Evolutionary conservation across 352 stramenopile genomes (phyloP).

Genomic region (Phytophthora melonis): DNA sequence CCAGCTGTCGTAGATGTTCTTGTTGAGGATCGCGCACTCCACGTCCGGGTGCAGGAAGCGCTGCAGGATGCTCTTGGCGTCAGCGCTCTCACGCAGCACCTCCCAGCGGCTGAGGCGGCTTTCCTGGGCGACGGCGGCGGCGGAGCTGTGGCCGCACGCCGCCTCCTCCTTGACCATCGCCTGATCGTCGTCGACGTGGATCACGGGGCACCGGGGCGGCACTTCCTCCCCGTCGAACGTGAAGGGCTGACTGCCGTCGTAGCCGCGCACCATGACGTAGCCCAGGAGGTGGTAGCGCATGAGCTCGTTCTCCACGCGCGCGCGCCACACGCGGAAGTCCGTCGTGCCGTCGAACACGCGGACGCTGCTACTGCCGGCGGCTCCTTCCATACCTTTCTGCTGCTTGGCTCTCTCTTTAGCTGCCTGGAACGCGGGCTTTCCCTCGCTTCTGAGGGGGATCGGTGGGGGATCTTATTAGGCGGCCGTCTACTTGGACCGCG

Average conservation of each 20-base stretch:
- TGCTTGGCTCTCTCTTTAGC: not conserved
- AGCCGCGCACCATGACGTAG: constrained; percentile 55
- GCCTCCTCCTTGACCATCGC: constrained; percentile 36
- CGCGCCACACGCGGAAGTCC: constrained; percentile 57
- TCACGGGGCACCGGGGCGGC: constrained; percentile 37
- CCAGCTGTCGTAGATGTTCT: constrained; percentile 66
- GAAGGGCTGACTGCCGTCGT: constrained; percentile 59
- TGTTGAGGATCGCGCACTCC: constrained; percentile 54
- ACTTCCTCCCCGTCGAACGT: constrained; percentile 55
- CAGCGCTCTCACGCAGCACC: constrained; percentile 49
- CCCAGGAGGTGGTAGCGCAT: constrained; percentile 61
- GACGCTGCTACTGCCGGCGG: constrained; percentile 18
- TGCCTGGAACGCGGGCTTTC: not conserved
- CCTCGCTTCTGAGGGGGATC: not conserved
- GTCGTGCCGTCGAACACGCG: constrained; percentile 54
- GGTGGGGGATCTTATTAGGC: too few relatives aligned
- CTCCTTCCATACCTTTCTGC: constrained; percentile 28
- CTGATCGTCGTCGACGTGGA: constrained; percentile 32
- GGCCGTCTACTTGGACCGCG: too few relatives aligned
- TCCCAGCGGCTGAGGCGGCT: constrained; percentile 46
- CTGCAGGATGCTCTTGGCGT: constrained; percentile 61
- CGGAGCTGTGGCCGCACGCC: constrained; percentile 3
- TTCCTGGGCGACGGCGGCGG: not conserved
- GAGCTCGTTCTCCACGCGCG: constrained; percentile 59
- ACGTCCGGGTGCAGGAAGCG: constrained; percentile 57